Conservation (phyloP, 352 stramenopile genomes). For the Globisporangium camurandrum region DNA sequence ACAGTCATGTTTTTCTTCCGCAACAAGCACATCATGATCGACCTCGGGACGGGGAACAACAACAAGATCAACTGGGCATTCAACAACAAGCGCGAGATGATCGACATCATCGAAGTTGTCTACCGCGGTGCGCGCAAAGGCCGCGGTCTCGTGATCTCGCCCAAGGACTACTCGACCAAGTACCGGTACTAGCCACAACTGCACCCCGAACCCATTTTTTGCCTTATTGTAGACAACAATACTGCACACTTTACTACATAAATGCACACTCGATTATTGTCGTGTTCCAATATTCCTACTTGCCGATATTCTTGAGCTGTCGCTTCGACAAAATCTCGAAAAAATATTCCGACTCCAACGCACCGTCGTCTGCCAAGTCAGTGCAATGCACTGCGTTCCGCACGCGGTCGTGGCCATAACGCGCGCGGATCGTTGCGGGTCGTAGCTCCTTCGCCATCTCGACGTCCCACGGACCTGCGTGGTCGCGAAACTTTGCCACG, state of each 20-base stretch:
- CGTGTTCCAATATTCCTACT: background rate
- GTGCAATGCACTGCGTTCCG: slow-evolving; percentile 92
- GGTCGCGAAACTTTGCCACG: slow-evolving; percentile 69
- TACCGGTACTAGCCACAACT: slow-evolving; percentile 91
- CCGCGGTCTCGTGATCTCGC: slow-evolving; percentile 95
- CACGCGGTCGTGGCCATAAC: slow-evolving; percentile 84
- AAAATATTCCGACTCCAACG: slow-evolving; percentile 90
- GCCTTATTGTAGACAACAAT: too few relatives aligned
- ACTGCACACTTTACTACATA: too few relatives aligned
- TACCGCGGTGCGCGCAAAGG: slow-evolving; percentile 97
- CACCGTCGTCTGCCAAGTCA: slow-evolving; percentile 86
- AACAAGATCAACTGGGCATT: slow-evolving; percentile 99
- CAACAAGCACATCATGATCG: slow-evolving; percentile 99
- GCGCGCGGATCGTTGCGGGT: slow-evolving; percentile 83
- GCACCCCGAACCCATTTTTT: background rate
- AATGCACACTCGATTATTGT: background rate
- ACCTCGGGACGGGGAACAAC: slow-evolving; percentile 99
- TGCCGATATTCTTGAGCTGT: slow-evolving; percentile 15
- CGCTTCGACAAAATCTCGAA: slow-evolving; percentile 89
- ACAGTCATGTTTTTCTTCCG: slow-evolving; percentile 99
- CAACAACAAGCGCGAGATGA: slow-evolving; percentile 97
- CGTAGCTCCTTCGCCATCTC: slow-evolving; percentile 91
- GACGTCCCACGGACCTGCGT: slow-evolving; percentile 87
- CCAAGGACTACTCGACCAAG: slow-evolving; percentile 99
- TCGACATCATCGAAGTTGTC: slow-evolving; percentile 99